These are phyloP conservation scores for Cercospora beticola DNA, from an alignment of 2,329 filamentous ascomycete genomes.

Conservation along the genomic window DNA sequence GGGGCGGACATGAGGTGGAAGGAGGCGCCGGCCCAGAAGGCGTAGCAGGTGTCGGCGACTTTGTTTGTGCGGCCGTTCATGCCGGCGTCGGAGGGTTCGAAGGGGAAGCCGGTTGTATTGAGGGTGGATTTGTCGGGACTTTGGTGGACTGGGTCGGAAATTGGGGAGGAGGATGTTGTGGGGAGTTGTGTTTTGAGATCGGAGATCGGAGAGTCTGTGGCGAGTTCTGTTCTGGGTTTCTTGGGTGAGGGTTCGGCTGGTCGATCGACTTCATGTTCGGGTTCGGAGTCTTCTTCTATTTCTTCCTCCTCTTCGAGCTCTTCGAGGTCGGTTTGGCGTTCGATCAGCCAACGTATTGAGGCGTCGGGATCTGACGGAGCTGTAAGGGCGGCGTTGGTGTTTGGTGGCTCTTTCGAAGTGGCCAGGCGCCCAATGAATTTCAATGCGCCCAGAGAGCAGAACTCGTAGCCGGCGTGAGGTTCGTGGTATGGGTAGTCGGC, in stretches of 20 bases:
- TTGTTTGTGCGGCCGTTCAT: constrained; percentile 94
- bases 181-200: background rate
- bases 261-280: background rate
- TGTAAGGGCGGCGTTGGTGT: constrained; percentile 13
- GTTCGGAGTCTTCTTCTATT: background rate
- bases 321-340: constrained; percentile 45
- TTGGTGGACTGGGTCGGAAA: constrained; percentile 26
- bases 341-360: constrained; percentile 49
- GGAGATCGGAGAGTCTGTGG: background rate
- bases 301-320: constrained; percentile 42
- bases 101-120: constrained; percentile 11
- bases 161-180: background rate
- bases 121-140: constrained; percentile 28
- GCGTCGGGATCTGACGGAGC: constrained; percentile 41
- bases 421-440: constrained; percentile 67
- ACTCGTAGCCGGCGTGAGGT: constrained; percentile 87
- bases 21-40: constrained; percentile 82
- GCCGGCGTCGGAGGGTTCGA: constrained; percentile 51
- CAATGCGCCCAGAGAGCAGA: constrained; percentile 79
- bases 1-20: constrained; percentile 32
- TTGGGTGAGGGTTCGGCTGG: background rate
- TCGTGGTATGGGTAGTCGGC: constrained; percentile 76
- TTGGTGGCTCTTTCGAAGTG: constrained; percentile 4
- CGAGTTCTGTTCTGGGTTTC: background rate
- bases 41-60: constrained; percentile 90